Conservation (phyloP, 257 asterid species). For the Lycium barbarum region DNA sequence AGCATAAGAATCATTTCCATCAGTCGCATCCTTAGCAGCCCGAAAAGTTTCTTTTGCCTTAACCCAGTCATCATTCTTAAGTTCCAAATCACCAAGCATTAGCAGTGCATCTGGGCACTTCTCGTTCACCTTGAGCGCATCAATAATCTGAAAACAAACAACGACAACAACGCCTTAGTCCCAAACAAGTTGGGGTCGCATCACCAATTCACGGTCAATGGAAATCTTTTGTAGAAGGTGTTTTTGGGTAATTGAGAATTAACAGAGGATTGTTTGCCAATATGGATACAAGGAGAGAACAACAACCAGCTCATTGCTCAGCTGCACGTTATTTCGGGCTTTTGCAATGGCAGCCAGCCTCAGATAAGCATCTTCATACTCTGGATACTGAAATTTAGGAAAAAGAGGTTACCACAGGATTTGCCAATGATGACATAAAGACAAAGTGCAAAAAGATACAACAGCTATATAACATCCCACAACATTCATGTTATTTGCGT, state of each 20-base stretch:
- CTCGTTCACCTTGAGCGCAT: slow-evolving; percentile 87
- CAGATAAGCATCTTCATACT: slow-evolving; percentile 87
- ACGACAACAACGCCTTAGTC: background rate
- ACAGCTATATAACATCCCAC: background rate
- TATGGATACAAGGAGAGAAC: slow-evolving; percentile 36
- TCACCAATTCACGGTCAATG: slow-evolving; percentile 31
- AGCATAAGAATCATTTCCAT: slow-evolving; percentile 90
- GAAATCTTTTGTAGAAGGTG: background rate
- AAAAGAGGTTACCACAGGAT: slow-evolving; percentile 12
- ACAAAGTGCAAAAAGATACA: slow-evolving; percentile 2
- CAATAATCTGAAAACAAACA: slow-evolving; percentile 59
- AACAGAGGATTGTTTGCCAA: slow-evolving; percentile 28
- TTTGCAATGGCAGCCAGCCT: slow-evolving; percentile 96
- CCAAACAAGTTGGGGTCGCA: background rate
- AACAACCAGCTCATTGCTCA: slow-evolving; percentile 86
- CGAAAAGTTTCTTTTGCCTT: slow-evolving; percentile 98
- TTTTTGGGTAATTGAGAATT: background rate
- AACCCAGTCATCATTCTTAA: slow-evolving; percentile 99
- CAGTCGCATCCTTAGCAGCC: slow-evolving; percentile 74
- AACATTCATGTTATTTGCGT: background rate
- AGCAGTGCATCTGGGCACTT: slow-evolving; percentile 89
- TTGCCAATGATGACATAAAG: slow-evolving; percentile 15
- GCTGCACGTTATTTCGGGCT: slow-evolving; percentile 84
- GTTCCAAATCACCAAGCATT: slow-evolving; percentile 99
- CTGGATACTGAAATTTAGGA: slow-evolving; percentile 74